phyloP scores from a whole-genome alignment of 2,329 filamentous ascomycete species.

The Orbilia oligospora region DNA sequence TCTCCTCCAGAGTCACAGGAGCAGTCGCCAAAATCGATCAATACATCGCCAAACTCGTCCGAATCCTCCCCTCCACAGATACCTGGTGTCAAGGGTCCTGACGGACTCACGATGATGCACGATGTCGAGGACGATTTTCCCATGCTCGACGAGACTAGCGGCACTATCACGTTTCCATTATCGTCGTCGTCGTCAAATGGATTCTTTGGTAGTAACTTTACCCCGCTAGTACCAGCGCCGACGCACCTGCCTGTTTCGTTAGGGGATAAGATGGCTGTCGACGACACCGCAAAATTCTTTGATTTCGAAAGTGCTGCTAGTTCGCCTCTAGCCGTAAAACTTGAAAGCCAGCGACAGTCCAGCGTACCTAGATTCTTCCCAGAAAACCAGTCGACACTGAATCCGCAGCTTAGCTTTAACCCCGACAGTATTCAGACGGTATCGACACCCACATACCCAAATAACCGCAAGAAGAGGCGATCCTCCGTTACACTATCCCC shows the following conservation, averaged over 20 bases:
- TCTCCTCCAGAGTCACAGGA: slow-evolving; percentile 60
- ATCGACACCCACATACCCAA: slow-evolving; percentile 29
- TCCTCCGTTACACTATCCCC: slow-evolving; percentile 47
- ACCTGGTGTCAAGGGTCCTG: slow-evolving; percentile 36
- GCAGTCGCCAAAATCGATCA: slow-evolving; percentile 57
- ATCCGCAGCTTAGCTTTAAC: slow-evolving; percentile 48
- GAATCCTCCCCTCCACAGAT: slow-evolving; percentile 55
- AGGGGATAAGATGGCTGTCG: slow-evolving; percentile 53
- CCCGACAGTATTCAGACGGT: slow-evolving; percentile 7
- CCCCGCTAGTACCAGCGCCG: slow-evolving; percentile 52
- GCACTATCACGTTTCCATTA: slow-evolving; percentile 43
- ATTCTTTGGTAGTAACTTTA: slow-evolving; percentile 59
- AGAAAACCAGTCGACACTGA: slow-evolving; percentile 38
- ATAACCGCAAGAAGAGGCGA: slow-evolving; percentile 54
- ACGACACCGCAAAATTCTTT: slow-evolving; percentile 59
- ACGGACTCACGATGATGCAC: slow-evolving; percentile 58
- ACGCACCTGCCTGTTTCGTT: slow-evolving; percentile 41
- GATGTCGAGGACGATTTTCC: slow-evolving; percentile 58
- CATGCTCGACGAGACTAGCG: slow-evolving; percentile 51
- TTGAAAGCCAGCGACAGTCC: slow-evolving; percentile 46
- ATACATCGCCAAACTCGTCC: slow-evolving; percentile 58
- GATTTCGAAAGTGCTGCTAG: slow-evolving; percentile 62
- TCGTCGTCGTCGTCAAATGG: slow-evolving; percentile 53
- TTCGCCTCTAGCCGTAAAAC: slow-evolving; percentile 58
- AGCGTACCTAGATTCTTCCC: slow-evolving; percentile 53